Conservation (phyloP, 257 asterid species). For the Thymus quinquecostatus region DNA sequence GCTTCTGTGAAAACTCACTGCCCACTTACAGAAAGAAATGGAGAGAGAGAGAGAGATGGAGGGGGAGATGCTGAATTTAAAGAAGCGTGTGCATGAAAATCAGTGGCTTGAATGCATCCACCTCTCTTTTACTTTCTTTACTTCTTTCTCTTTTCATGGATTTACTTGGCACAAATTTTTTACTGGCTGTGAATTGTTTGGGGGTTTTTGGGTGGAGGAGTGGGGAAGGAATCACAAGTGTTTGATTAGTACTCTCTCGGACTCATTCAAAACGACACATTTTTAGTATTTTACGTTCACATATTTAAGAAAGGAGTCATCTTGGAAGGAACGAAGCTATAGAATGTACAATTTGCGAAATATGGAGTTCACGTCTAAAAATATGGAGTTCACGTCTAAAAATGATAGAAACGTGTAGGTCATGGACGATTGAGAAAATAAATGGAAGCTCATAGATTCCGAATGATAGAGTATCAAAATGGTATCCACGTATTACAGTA, state of each 20-base stretch:
- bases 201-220: conserved; percentile 6
- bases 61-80: background rate
- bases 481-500: too few relatives aligned
- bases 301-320: too few relatives aligned
- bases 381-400: too few relatives aligned
- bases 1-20: background rate
- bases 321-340: too few relatives aligned
- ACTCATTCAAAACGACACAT: background rate
- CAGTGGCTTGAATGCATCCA: conserved; percentile 39
- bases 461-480: too few relatives aligned
- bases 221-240: background rate
- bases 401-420: too few relatives aligned
- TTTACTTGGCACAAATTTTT: background rate
- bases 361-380: too few relatives aligned
- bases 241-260: background rate
- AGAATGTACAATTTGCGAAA: too few relatives aligned
- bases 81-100: conserved; percentile 44
- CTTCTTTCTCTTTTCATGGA: background rate
- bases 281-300: too few relatives aligned
- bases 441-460: too few relatives aligned
- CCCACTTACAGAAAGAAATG: conserved; percentile 24
- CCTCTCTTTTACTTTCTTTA: background rate
- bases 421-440: too few relatives aligned
- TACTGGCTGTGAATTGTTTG: conserved; percentile 16
- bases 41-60: background rate